Base-by-base conservation (phyloP, 2,329 filamentous ascomycete genomes). In the Alternaria solani region DNA sequence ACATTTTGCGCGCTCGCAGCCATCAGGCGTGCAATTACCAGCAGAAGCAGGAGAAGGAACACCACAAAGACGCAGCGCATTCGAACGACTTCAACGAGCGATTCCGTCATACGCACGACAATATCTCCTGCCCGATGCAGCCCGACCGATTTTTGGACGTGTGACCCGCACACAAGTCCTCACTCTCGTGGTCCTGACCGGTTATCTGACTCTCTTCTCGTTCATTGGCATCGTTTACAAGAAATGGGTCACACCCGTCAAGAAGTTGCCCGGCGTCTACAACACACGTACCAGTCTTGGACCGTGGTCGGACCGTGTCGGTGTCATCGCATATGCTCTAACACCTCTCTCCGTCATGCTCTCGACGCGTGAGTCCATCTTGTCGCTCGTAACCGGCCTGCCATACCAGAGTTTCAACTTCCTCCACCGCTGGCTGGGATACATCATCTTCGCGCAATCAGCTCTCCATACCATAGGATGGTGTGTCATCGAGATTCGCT, bases 371-470 rank as follows among this genome's bases (percentile, higher is more conserved):
- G 91, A 93, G 73, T 91, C 88, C 0, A 80, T 93, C 2, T 83
- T 93, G 4, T 90, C 88, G 0, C 74, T 91, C 14, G 75, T 92
- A 49, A 93, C 90, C 0, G 91, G 91, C 1, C 82, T 93, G 0
- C 90, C 91, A 0, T 92, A 92, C 70, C 90, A 93, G 41, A 87
- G 86, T 53, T 73, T 93, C 83, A 89, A 91, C 76, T 93, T 93
- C 71, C 80, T 70, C 43, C 55, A 68, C 41, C 62, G 90, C 32
- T 93, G 91, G 91, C 80, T 89, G 0, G 91, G 91, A 7, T 89
- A 90, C 62, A 83, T 93, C 69, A 92, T 94, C 64, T 86, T 91
- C 55, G 73, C 87, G 0, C 91, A 93, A 72, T 85, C 87, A 3
- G 78, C 83, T 9, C 76, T 93, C 1, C 91, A 94, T 73, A 92